Evolutionary conservation across 1,139 yeast genomes (phyloP), one percentile per base, ranked within the genome.

Genomic region (Meyerozyma athensensis): DNA sequence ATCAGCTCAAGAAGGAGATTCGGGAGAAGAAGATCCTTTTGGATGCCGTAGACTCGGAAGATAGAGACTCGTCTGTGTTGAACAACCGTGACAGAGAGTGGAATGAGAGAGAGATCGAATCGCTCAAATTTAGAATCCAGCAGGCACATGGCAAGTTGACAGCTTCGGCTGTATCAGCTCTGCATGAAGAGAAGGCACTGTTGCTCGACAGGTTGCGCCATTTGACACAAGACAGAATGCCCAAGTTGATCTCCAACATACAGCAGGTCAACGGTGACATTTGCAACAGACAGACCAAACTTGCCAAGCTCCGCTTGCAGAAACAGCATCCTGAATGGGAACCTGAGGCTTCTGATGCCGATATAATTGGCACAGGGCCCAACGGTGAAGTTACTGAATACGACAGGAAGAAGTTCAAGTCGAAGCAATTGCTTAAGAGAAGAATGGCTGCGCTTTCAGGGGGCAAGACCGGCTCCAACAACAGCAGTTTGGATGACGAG

Each of bases 381-480:
- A 78, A 82, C 51, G 97, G 96, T 12, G 78, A 79, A 45, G 74
- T 87, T 7, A 86, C 96, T 4, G 96, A 86, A 26, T 63, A 77
- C 12, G 97, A 90, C 54, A 74, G 85, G 42, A 74, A 84, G 42
- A 84, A 84, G 52, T 92, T 89, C 36, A 81, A 77, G 49, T 80
- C 86, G 32, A 82, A 85, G 53, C 92, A 92, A 36, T 62, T 80
- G 40, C 68, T 90, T 47, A 81, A 81, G 46, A 84, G 90, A 33
- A 72, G 95, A 46, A 87, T 90, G 95, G 95, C 96, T 16, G 86
- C 92, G 7, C 69, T 92, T 48, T 89, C 97, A 0, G 97, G 97
- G 1, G 39, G 43, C 35, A 79, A 79, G 44, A 24, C 46, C 13
- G 47, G 50, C 14, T 71, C 68, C 18, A 68, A 74, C 3, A 66